phyloP scores from a whole-genome alignment of 768 basidiomycete genomes.

The Lactifluus volemus region DNA sequence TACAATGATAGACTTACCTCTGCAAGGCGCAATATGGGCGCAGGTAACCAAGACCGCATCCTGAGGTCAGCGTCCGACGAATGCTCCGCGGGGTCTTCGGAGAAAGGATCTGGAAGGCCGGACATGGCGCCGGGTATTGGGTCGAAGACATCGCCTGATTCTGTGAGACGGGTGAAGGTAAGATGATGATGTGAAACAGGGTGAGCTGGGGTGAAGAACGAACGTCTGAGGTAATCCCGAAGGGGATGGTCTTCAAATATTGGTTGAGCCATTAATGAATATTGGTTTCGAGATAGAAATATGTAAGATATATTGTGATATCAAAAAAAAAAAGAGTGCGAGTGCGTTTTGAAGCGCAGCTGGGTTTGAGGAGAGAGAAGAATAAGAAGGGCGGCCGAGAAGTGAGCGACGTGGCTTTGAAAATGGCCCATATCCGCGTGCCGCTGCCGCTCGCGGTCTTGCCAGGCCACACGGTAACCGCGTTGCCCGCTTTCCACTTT shows the following conservation, averaged over 20 bases:
- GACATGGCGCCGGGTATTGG: constrained; percentile 19
- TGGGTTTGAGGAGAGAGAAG: no score
- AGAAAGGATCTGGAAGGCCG: not conserved
- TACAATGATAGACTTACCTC: not conserved
- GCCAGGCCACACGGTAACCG: no score
- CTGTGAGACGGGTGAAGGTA: not conserved
- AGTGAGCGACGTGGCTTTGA: no score
- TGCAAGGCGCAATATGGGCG: not conserved
- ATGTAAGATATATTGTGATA: constrained; percentile 3
- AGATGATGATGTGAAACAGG: not conserved
- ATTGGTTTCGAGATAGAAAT: not conserved
- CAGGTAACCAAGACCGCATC: constrained; percentile 12
- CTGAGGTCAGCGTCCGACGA: constrained; percentile 5
- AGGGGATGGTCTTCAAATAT: constrained; percentile 20
- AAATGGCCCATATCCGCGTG: no score
- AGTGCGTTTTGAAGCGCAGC: not conserved
- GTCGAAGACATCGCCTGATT: constrained; percentile 18
- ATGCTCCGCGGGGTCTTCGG: constrained; percentile 2
- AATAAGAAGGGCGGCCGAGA: no score
- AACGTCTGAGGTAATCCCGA: constrained; percentile 17
- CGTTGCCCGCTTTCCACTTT: no score
- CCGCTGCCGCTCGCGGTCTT: no score
- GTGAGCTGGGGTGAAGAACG: not conserved
- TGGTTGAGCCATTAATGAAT: constrained; percentile 15
- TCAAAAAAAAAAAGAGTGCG: not conserved